These are phyloP conservation scores for Rhizopus delemar DNA, from an alignment of 371 early-diverging fungal genomes.

Conservation along the genomic window DNA sequence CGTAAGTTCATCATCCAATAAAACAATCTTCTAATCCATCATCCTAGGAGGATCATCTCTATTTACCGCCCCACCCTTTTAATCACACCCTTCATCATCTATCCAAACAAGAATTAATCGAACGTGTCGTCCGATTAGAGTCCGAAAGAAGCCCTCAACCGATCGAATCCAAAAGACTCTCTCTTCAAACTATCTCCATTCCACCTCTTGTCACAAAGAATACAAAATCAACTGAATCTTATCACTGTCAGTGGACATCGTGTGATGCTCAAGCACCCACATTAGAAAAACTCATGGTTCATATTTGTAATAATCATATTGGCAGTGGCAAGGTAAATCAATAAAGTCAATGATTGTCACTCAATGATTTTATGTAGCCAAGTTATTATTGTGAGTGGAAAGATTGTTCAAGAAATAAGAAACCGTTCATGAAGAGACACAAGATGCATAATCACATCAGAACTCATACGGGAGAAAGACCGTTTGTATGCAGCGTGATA, in stretches of 20 bases:
- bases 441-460: constrained; percentile 87
- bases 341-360: not conserved
- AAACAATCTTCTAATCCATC: no score
- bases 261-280: constrained; percentile 56
- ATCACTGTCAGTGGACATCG: constrained; percentile 62
- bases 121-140: constrained; percentile 43
- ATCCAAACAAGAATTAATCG: constrained; percentile 41
- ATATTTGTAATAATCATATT: constrained; percentile 28
- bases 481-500: constrained; percentile 50
- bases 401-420: constrained; percentile 71
- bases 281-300: constrained; percentile 48
- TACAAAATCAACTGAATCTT: constrained; percentile 12
- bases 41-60: no score
- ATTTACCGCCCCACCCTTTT: no score
- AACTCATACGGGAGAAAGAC: constrained; percentile 83
- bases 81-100: constrained; percentile 27
- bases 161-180: constrained; percentile 3
- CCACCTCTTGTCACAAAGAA: constrained; percentile 4
- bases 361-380: constrained; percentile 37
- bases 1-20: constrained; percentile 18
- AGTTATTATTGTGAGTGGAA: constrained; percentile 83
- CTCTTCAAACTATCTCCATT: constrained; percentile 10
- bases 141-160: constrained; percentile 24
- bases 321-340: constrained; percentile 30
- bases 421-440: constrained; percentile 87